These are phyloP conservation scores for Saccharomyces mikatae DNA, from an alignment of 805 yeast species.

Conservation along the genomic window DNA sequence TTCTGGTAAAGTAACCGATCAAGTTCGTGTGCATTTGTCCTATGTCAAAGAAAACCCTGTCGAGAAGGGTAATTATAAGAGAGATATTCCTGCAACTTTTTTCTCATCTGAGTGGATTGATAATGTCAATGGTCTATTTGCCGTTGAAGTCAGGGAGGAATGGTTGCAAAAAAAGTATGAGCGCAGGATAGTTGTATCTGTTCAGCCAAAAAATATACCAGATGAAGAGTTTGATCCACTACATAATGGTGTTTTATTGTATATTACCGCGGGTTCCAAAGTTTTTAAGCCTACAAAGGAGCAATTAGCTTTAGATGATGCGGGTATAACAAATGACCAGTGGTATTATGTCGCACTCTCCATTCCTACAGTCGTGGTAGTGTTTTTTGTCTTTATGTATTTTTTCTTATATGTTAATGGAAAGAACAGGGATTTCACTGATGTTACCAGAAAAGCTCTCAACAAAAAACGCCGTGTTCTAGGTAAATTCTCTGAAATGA, in stretches of 20 bases:
- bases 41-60: constrained; percentile 48
- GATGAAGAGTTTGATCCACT: constrained; percentile 60
- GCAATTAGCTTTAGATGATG: constrained; percentile 36
- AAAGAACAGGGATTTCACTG: constrained; percentile 46
- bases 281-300: constrained; percentile 39
- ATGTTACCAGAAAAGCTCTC: constrained; percentile 32
- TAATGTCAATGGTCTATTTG: constrained; percentile 52
- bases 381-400: constrained; percentile 58
- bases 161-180: constrained; percentile 55
- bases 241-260: constrained; percentile 45
- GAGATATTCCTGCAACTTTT: constrained; percentile 41
- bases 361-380: constrained; percentile 57
- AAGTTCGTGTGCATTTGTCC: constrained; percentile 60
- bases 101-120: constrained; percentile 66
- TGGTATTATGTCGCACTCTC: constrained; percentile 58
- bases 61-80: constrained; percentile 52
- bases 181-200: constrained; percentile 52
- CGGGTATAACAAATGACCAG: constrained; percentile 38
- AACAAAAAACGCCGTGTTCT: constrained; percentile 33
- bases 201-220: constrained; percentile 61
- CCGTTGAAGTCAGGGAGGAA: constrained; percentile 50
- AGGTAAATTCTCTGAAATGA: constrained; percentile 33
- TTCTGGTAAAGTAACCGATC: constrained; percentile 40
- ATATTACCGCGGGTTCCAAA: constrained; percentile 33
- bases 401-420: constrained; percentile 50